phyloP scores from a whole-genome alignment of 2,329 filamentous ascomycete species.

The Aspergillus aculeatus region DNA sequence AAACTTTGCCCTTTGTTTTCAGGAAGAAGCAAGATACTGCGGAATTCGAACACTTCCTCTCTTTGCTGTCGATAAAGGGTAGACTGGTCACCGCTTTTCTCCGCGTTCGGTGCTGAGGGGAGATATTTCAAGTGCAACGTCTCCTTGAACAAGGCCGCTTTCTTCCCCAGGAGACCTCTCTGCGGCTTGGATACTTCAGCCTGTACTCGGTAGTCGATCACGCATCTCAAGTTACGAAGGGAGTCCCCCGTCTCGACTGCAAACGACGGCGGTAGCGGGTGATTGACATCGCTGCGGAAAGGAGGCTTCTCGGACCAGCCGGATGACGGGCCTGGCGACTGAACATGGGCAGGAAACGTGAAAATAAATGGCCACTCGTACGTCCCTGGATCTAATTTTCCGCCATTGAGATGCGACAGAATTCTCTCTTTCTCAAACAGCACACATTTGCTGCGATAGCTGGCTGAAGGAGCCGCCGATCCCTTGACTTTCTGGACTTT shows the following conservation, averaged over 20 bases:
- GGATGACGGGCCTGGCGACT: neutral
- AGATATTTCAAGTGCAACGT: constrained; percentile 4
- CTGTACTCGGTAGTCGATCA: constrained; percentile 13
- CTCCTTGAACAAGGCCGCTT: constrained; percentile 4
- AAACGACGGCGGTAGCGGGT: constrained; percentile 15
- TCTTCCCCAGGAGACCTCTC: constrained; percentile 4
- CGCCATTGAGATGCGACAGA: constrained; percentile 3
- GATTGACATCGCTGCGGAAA: constrained; percentile 13
- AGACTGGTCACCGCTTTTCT: neutral
- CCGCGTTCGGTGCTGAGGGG: constrained; percentile 4
- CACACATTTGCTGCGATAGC: constrained; percentile 17
- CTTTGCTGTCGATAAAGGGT: constrained; percentile 3
- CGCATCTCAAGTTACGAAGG: constrained; percentile 8
- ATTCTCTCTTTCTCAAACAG: constrained; percentile 17
- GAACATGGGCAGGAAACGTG: constrained; percentile 6
- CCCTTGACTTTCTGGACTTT: constrained; percentile 19
- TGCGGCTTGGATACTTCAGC: constrained; percentile 11
- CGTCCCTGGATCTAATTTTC: neutral
- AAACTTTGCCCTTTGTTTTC: constrained; percentile 14
- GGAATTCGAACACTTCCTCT: constrained; percentile 10
- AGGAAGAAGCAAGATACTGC: constrained; percentile 12
- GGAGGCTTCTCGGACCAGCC: constrained; percentile 9
- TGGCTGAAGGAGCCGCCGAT: constrained; percentile 9
- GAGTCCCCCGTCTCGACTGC: neutral
- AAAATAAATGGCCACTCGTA: constrained; percentile 19